Evolutionary conservation across 164 flowering plant species (phyloP), one percentile per base, ranked within the genome.

Genomic region (Houttuynia cordata): DNA sequence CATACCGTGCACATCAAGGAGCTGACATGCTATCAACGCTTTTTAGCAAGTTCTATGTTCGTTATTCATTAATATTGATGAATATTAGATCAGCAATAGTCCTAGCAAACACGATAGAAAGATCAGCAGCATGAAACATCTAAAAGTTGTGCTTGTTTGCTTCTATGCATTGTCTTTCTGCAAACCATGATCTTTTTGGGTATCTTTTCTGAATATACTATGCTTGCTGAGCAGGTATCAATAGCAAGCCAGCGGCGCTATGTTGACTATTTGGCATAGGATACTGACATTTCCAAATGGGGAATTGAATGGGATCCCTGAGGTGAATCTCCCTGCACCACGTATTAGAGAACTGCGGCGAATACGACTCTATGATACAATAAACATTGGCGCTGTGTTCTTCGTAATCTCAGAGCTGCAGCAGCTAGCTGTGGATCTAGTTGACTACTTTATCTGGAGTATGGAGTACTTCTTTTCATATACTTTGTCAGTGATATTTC

Each of bases 161-260:
- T 53, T 20, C 24, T 18, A 20, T 20, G 3, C 17, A 18, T 1
- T 20, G 56, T 53, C 17, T 17, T 45, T 3, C 17, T 45, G 17
- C 49, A 42, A 17, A 12, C 22, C 24, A 10, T 20, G 20, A 53
- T 53, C 20, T 53, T 20, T 10, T 19, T 4, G 56, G 24, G 24
- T 4, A 10, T 53, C 24, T 30, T 2, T 30, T 30, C 37, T 30
- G 6, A 30, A 53, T 8, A 20, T 1, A 18, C 56, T 41, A 9
- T 58, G 51, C 6, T 8, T n/a, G 24, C 39, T 71, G 20, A 53
- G 56, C 84, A 88, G 96, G 93, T 88, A 47, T 78, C 96, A 10
- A 88, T 86, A 57, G 81, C 96, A 62, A 88, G 96, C 79, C 96
- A 88, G 62, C 81, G 83, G 4, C 85, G 93, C 24, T 88, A 86